A percentile compares a stretch with the other conserved stretches of the same genome.
These are phyloP conservation scores for Solanum dulcamara DNA, from an alignment of 257 asterid species.

Conservation along the genomic window DNA sequence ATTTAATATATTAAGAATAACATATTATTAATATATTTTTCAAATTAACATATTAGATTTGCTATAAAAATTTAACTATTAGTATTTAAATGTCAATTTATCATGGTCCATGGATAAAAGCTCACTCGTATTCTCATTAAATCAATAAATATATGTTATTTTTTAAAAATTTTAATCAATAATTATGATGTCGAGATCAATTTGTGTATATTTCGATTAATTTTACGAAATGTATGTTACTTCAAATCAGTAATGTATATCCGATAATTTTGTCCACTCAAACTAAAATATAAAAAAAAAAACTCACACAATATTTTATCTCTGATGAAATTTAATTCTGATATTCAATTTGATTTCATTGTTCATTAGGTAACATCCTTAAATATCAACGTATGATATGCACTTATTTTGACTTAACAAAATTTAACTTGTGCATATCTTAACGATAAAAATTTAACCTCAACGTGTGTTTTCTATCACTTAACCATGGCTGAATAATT, in stretches of 20 bases:
- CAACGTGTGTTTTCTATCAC: too few relatives aligned
- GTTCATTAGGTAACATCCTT: too few relatives aligned
- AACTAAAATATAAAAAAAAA: too few relatives aligned
- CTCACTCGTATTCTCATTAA: neutral
- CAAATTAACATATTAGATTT: neutral
- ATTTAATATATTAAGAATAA: neutral
- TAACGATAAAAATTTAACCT: too few relatives aligned
- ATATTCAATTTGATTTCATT: neutral
- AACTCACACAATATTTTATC: too few relatives aligned
- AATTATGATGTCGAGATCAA: neutral
- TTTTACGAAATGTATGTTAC: neutral
- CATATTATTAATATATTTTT: neutral
- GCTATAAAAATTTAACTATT: neutral
- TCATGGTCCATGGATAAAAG: neutral
- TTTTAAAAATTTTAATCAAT: neutral
- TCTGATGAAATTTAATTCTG: too few relatives aligned
- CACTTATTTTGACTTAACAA: neutral
- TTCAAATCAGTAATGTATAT: rapidly evolving
- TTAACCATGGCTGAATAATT: too few relatives aligned
- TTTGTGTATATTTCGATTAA: neutral
- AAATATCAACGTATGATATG: neutral
- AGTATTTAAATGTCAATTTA: neutral
- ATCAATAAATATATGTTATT: neutral
- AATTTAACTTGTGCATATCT: too few relatives aligned
- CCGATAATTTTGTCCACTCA: neutral